These are phyloP conservation scores for Cyclocybe aegerita DNA, from an alignment of 768 basidiomycete genomes.

Conservation along the genomic window DNA sequence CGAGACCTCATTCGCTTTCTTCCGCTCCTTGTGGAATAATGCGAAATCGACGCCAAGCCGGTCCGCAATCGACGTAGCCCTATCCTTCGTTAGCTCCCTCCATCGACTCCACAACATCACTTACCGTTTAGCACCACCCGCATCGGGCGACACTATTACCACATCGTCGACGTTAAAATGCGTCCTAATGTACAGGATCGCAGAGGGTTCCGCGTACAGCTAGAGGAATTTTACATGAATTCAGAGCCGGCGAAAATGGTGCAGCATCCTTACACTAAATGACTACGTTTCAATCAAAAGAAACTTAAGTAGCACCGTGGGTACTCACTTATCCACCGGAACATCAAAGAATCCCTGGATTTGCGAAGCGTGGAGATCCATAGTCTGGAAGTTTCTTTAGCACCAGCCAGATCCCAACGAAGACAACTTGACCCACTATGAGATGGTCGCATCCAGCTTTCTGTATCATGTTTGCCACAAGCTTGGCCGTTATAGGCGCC, in stretches of 20 bases:
- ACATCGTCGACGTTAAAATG: conserved; percentile 84
- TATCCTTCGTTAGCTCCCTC: conserved; percentile 28
- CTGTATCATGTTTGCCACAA: conserved; percentile 97
- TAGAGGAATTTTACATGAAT: conserved; percentile 30
- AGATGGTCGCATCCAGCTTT: conserved; percentile 94
- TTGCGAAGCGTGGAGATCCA: conserved; percentile 98
- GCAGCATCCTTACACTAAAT: conserved; percentile 16
- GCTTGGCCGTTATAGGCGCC: conserved; percentile 96
- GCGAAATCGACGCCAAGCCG: conserved; percentile 96
- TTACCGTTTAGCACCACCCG: conserved; percentile 96
- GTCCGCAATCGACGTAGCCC: conserved; percentile 97
- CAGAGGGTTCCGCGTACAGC: conserved; percentile 96
- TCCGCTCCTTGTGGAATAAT: conserved; percentile 98
- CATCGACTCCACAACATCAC: conserved; percentile 15
- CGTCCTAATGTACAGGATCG: conserved; percentile 91
- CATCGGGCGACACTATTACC: conserved; percentile 97
- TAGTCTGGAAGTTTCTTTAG: conserved; percentile 58
- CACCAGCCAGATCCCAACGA: conserved; percentile 7
- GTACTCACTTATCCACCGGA: conserved; percentile 97
- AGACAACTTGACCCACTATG: conserved; percentile 61
- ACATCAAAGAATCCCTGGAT: conserved; percentile 99
- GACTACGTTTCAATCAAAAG: conserved; percentile 11
- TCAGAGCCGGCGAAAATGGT: conserved; percentile 1
- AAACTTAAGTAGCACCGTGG: conserved; percentile 12
- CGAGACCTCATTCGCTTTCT: conserved; percentile 93